phyloP scores from a whole-genome alignment of 2,329 filamentous ascomycete genomes.

The Penicillium sp. region DNA sequence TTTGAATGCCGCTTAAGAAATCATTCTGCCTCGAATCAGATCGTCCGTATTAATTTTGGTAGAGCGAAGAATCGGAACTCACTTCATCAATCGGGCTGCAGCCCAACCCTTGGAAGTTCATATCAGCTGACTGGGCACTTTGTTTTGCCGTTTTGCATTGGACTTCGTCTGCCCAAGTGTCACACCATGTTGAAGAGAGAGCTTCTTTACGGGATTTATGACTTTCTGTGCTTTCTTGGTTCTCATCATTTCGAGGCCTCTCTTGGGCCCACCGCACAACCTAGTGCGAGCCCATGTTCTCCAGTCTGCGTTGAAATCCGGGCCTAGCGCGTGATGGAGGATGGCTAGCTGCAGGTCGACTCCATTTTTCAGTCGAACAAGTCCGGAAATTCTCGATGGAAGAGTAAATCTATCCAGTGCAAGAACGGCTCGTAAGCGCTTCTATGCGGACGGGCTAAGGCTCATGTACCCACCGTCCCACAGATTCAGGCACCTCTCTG shows the following conservation, averaged over 20 bases:
- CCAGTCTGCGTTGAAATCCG: slow-evolving; percentile 21
- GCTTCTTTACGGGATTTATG: neutral
- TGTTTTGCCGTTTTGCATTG: neutral
- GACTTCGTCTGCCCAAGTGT: slow-evolving; percentile 5
- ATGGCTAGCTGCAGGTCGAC: slow-evolving; percentile 29
- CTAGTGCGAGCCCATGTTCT: slow-evolving; percentile 11
- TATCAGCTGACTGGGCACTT: slow-evolving; percentile 20
- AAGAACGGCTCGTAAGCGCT: neutral
- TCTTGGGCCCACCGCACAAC: slow-evolving; percentile 1
- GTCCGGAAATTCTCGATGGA: neutral
- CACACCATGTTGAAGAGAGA: slow-evolving; percentile 3
- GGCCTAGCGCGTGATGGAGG: slow-evolving; percentile 29
- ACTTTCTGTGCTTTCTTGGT: slow-evolving; percentile 1
- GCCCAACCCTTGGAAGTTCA: slow-evolving; percentile 6
- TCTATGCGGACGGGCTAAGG: neutral
- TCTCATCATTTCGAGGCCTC: slow-evolving; percentile 5
- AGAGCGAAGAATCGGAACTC: slow-evolving; percentile 3
- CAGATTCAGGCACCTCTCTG: slow-evolving; percentile 8
- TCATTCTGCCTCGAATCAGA: slow-evolving; percentile 8
- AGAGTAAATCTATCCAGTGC: neutral
- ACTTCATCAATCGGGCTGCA: slow-evolving; percentile 19
- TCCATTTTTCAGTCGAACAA: slow-evolving; percentile 2
- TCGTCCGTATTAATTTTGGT: neutral
- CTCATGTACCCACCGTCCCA: neutral
- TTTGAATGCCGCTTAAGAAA: slow-evolving; percentile 3